phyloP scores from a whole-genome alignment of 352 stramenopile species.

The Pythium aphanidermatum region DNA sequence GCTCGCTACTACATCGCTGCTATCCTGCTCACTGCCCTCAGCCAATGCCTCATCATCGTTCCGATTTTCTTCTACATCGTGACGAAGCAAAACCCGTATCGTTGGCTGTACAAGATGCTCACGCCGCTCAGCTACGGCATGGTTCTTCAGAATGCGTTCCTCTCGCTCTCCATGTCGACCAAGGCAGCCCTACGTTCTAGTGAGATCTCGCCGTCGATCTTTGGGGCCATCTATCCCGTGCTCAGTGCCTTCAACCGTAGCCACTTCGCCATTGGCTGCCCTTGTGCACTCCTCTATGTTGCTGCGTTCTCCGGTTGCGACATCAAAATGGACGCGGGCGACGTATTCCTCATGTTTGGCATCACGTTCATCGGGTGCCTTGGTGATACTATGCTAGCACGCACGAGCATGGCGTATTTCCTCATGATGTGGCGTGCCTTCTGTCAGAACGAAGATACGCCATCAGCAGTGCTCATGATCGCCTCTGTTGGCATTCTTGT shows the following conservation, averaged over 20 bases:
- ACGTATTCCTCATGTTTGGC: constrained; percentile 40
- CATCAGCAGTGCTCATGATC: constrained; percentile 37
- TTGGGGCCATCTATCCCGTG: constrained; percentile 53
- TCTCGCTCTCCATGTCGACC: constrained; percentile 45
- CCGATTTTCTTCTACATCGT: constrained; percentile 41
- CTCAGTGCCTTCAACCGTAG: constrained; percentile 46
- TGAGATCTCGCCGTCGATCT: constrained; percentile 43
- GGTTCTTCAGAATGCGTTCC: constrained; percentile 36
- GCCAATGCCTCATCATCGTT: constrained; percentile 39
- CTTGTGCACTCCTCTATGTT: constrained; percentile 43
- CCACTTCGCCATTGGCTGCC: constrained; percentile 36
- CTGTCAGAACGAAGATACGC: constrained; percentile 37
- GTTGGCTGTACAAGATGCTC: constrained; percentile 39
- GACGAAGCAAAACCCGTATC: constrained; percentile 49
- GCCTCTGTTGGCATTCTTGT: constrained; percentile 37
- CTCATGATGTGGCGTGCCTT: constrained; percentile 48
- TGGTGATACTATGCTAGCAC: constrained; percentile 40
- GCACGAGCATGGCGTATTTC: constrained; percentile 43
- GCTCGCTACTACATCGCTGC: constrained; percentile 39
- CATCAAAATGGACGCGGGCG: constrained; percentile 19
- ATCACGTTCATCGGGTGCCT: constrained; percentile 37
- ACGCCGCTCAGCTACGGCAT: constrained; percentile 42
- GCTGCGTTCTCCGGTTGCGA: constrained; percentile 44
- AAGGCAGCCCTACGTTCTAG: constrained; percentile 47
- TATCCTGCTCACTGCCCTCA: constrained; percentile 14